Evolutionary conservation across 768 basidiomycete species (phyloP).

Genomic region (Mycena alexandri): DNA sequence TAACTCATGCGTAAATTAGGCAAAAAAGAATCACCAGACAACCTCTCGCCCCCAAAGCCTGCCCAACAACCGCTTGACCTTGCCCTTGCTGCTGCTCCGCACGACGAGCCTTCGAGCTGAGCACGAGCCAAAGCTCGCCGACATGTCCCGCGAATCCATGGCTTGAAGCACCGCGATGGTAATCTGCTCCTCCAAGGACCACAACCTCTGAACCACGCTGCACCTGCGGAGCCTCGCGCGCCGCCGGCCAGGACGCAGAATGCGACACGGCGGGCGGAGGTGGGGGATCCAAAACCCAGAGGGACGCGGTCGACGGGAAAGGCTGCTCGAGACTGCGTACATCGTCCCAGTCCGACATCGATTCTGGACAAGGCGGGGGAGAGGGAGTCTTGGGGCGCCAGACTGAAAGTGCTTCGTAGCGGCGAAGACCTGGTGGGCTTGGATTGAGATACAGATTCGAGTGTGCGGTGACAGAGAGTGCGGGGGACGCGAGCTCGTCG

Average conservation of each 20-base stretch:
- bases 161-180: slow-evolving; percentile 47
- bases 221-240: not conserved
- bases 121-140: not conserved
- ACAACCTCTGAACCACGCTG: not conserved
- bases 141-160: slow-evolving; percentile 44
- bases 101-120: not conserved
- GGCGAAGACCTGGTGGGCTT: slow-evolving; percentile 19
- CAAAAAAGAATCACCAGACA: not conserved
- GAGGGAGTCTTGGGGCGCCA: slow-evolving; percentile 17
- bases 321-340: slow-evolving; percentile 38
- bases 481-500: slow-evolving; percentile 11
- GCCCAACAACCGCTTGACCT: slow-evolving; percentile 16
- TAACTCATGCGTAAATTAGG: not conserved
- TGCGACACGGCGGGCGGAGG: not conserved
- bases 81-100: slow-evolving; percentile 7
- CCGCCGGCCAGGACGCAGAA: slow-evolving; percentile 16
- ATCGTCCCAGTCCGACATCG: slow-evolving; percentile 31
- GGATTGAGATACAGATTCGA: not conserved
- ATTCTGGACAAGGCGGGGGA: not conserved
- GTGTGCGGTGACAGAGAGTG: not conserved
- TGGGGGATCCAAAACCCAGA: slow-evolving; percentile 29
- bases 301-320: slow-evolving; percentile 46
- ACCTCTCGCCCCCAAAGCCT: slow-evolving; percentile 14
- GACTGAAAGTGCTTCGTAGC: slow-evolving; percentile 26
- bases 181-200: slow-evolving; percentile 43